A percentile compares a stretch with the other conserved stretches of the same genome.
Evolutionary conservation across 306 rosid genomes (phyloP).

Genomic region (Senna siamea): DNA sequence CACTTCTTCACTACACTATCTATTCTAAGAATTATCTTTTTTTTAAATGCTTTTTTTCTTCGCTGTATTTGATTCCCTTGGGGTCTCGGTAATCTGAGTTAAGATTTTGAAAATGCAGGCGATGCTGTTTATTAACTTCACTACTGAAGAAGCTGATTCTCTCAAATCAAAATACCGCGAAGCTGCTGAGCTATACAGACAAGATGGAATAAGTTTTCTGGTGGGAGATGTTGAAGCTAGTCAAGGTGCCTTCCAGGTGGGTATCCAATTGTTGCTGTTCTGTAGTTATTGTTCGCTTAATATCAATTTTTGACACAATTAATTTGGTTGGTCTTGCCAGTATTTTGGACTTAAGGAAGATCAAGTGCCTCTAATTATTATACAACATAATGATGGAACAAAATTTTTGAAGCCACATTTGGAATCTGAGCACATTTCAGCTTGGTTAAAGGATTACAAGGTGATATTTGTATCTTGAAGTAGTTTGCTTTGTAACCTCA

Average conservation of each 20-base stretch:
- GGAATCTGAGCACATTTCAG: constrained; percentile 68
- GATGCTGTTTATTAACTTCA: constrained; percentile 84
- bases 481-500: not conserved
- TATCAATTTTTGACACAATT: constrained; percentile 30
- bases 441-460: constrained; percentile 89
- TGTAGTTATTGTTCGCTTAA: constrained; percentile 5
- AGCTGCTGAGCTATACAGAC: constrained; percentile 69
- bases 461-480: constrained; percentile 43
- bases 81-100: constrained; percentile 26
- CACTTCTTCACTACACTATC: not conserved
- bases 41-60: not conserved
- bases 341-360: constrained; percentile 88
- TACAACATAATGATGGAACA: constrained; percentile 68
- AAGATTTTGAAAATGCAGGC: constrained; percentile 58
- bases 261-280: constrained; percentile 33
- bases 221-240: constrained; percentile 74
- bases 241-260: constrained; percentile 87
- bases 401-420: constrained; percentile 73
- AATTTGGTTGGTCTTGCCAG: constrained; percentile 51
- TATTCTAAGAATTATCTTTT: not conserved
- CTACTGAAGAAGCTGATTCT: constrained; percentile 59
- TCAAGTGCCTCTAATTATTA: constrained; percentile 74
- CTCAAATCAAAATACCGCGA: constrained; percentile 70
- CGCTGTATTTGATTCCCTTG: not conserved
- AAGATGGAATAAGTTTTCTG: constrained; percentile 74